phyloP scores from a whole-genome alignment of 2,329 filamentous ascomycete genomes.

The Epichloe scottii region DNA sequence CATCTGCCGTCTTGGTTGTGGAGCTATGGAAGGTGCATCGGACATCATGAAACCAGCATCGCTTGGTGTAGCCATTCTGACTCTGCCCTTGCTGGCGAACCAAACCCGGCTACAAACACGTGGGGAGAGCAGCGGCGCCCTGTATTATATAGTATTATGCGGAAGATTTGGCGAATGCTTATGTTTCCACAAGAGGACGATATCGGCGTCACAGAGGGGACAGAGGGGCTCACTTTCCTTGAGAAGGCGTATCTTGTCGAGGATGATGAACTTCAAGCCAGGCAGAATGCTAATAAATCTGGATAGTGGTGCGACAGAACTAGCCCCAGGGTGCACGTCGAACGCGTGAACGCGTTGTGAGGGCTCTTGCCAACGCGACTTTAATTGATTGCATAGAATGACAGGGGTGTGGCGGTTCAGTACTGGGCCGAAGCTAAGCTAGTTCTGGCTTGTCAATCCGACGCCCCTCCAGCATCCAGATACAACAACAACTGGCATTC shows the following conservation, averaged over 20 bases:
- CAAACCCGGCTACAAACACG: not conserved
- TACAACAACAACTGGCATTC: too few species aligned
- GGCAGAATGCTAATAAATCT: not conserved
- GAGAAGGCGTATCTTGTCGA: not conserved
- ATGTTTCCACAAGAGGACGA: not conserved
- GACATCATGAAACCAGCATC: slow-evolving; percentile 46
- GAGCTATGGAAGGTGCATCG: slow-evolving; percentile 34
- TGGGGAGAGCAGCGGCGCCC: not conserved
- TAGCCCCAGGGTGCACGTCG: not conserved
- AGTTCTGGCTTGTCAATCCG: too few species aligned
- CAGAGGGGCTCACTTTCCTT: not conserved
- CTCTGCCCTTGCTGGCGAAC: not conserved
- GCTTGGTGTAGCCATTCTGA: slow-evolving; percentile 38
- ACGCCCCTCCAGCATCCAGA: too few species aligned
- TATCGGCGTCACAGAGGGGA: not conserved
- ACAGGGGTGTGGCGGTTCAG: not conserved
- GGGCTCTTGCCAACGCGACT: slow-evolving; percentile 18
- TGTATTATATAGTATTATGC: too few species aligned
- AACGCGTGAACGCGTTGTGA: slow-evolving; percentile 18
- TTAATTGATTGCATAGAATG: slow-evolving; percentile 27
- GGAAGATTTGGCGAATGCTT: not conserved
- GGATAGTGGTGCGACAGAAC: not conserved
- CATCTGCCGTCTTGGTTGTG: slow-evolving; percentile 29
- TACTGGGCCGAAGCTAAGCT: too few species aligned
- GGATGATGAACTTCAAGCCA: not conserved